A percentile compares a stretch with the other conserved stretches of the same genome.
Evolutionary conservation across 257 asterid genomes (phyloP).

Genomic region (Rehmannia glutinosa): DNA sequence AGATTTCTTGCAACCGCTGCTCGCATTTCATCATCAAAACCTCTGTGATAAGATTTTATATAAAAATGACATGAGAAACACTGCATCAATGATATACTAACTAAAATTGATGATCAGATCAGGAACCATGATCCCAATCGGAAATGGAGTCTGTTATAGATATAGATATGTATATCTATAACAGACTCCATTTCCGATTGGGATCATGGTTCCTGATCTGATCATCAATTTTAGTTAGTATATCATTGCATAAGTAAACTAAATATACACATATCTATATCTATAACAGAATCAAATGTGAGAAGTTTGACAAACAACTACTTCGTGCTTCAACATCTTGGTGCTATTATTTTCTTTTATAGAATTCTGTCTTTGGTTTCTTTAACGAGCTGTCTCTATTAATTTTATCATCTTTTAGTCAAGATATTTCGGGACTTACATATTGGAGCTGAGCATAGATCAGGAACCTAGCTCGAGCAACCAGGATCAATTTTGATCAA

Average conservation of each 20-base stretch:
- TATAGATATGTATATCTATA: no score
- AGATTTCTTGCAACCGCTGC: conserved; percentile 83
- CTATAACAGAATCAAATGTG: background rate
- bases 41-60: conserved; percentile 46
- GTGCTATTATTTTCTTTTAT: background rate
- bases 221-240: background rate
- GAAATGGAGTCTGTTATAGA: conserved; percentile 1
- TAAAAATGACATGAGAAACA: conserved; percentile 1
- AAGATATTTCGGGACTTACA: background rate
- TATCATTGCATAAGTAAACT: no score
- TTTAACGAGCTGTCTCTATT: conserved; percentile 3
- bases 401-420: background rate
- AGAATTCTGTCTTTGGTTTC: background rate
- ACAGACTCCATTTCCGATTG: background rate
- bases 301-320: background rate
- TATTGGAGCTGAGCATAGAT: no score
- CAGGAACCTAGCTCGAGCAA: no score
- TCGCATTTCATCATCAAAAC: conserved; percentile 97
- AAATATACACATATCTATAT: no score
- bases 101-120: background rate
- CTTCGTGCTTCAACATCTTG: background rate
- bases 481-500: no score
- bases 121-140: background rate
- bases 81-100: background rate
- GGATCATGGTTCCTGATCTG: background rate